phyloP scores from a whole-genome alignment of 2,329 filamentous ascomycete genomes.

The Pseudovirgaria hyperparasitica region DNA sequence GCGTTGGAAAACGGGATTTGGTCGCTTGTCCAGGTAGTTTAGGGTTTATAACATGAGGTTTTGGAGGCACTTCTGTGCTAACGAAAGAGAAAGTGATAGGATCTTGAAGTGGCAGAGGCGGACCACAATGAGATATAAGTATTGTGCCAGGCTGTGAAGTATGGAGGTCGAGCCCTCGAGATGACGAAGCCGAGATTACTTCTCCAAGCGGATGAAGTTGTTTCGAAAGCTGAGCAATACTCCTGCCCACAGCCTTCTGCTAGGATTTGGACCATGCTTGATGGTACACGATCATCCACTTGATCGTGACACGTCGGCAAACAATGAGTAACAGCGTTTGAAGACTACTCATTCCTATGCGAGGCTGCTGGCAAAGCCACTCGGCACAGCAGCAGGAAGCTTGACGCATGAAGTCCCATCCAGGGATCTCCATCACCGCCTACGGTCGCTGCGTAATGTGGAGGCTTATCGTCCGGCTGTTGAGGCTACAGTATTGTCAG shows the following conservation, averaged over 20 bases:
- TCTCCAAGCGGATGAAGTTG: conserved; percentile 7
- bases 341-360: conserved; percentile 7
- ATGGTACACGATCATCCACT: conserved; percentile 7
- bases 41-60: no score
- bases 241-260: conserved; percentile 8
- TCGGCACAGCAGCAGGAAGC: conserved; percentile 6
- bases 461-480: conserved; percentile 7
- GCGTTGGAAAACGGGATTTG: no score
- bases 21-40: no score
- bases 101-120: conserved; percentile 3
- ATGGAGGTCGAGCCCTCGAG: conserved; percentile 4
- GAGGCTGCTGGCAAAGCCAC: conserved; percentile 8
- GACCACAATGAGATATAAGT: conserved; percentile 3
- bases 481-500: conserved; percentile 7
- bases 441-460: conserved; percentile 7
- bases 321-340: conserved; percentile 9
- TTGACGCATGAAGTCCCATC: conserved; percentile 7
- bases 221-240: conserved; percentile 8
- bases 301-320: conserved; percentile 8
- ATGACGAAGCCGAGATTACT: conserved; percentile 5
- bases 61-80: no score
- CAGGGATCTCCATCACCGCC: conserved; percentile 6
- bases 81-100: no score
- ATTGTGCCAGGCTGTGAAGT: conserved; percentile 3
- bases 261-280: conserved; percentile 7